Evolutionary conservation across 345 rosid genomes (phyloP), one percentile per base, ranked within the genome.

Genomic region (Populus simonii): DNA sequence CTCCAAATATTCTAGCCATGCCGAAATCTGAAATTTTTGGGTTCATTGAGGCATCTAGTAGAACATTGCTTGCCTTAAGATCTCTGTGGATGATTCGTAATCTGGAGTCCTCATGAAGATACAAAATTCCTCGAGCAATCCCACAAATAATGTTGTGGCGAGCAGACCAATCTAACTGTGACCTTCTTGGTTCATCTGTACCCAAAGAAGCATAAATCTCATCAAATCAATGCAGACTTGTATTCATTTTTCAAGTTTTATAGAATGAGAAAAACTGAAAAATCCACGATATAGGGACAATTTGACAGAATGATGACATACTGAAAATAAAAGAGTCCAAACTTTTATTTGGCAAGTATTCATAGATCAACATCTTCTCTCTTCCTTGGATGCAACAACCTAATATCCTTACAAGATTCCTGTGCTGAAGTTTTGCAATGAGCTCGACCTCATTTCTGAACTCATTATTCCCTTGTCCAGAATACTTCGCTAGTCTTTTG

Each of bases 391-490:
- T 59, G 74, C 83, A 66, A 7, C 72, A 80, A 29, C 77, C 74
- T 6, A 80, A 45, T 45, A 76, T 72, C 74, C 80, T 80, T 1
- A 80, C 83, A 36, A 80, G 80, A 74, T 81, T 77, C 75, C 81
- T 73, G 71, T 73, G 81, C 18, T 81, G 84, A 6, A 81, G 78
- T 70, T 62, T 77, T 22, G 76, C 84, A 7, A 81, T 77, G 20
- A 81, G 22, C 20, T 65, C 31, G 45, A 68, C 84, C 63, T 81
- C 84, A 22, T 90, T 90, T 85, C 74, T 88, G 68, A 90, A 88
- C 78, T 90, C 91, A 25, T 80, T 80, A 45, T 35, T 68, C 67
- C 93, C 91, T 75, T 90, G 91, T 5, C 91, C 88, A 0, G 90
- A 90, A 80, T 80, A 47, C 77, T 63, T 84, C 0, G 93, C 85